Percentiles rank a stretch among this genome's conserved stretches.
Evolutionary conservation across 768 basidiomycete genomes (phyloP).

Genomic region (Filobasidium floriforme): DNA sequence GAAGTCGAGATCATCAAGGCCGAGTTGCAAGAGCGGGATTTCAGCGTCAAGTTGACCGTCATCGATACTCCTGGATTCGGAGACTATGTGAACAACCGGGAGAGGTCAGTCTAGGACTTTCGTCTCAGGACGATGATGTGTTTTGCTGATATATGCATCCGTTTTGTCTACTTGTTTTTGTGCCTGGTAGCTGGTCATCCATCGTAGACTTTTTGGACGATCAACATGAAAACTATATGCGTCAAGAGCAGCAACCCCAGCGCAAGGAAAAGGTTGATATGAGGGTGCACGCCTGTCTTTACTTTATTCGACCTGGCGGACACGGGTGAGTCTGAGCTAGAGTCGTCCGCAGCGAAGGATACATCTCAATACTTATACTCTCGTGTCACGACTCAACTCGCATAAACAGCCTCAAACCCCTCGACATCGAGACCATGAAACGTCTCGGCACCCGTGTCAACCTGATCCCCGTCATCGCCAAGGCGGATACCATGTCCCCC

Average conservation of each 20-base stretch:
- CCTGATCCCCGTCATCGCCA: slow-evolving; percentile 96
- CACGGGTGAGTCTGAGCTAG: slow-evolving; percentile 65
- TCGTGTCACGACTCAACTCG: neutral
- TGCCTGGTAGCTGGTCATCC: slow-evolving; percentile 75
- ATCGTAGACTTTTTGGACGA: slow-evolving; percentile 97
- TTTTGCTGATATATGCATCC: slow-evolving; percentile 3
- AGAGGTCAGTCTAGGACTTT: slow-evolving; percentile 56
- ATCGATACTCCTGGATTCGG: slow-evolving; percentile 99
- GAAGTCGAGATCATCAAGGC: slow-evolving; percentile 99
- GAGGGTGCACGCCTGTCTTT: slow-evolving; percentile 95
- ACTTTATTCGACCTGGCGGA: slow-evolving; percentile 98
- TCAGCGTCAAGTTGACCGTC: slow-evolving; percentile 96
- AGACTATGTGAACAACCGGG: slow-evolving; percentile 98
- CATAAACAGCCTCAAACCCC: slow-evolving; percentile 73
- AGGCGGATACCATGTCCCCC: slow-evolving; percentile 94
- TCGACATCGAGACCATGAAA: slow-evolving; percentile 99
- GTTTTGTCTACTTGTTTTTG: neutral
- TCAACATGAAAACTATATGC: slow-evolving; percentile 92
- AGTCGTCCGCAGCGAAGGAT: too few relatives aligned
- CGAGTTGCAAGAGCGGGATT: slow-evolving; percentile 95
- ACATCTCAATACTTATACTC: neutral
- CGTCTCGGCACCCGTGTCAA: slow-evolving; percentile 95
- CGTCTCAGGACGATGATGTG: slow-evolving; percentile 9
- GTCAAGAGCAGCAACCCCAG: slow-evolving; percentile 98
- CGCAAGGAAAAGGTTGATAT: slow-evolving; percentile 88